phyloP scores from a whole-genome alignment of 2,329 filamentous ascomycete genomes.

The Aspergillus bombycis region DNA sequence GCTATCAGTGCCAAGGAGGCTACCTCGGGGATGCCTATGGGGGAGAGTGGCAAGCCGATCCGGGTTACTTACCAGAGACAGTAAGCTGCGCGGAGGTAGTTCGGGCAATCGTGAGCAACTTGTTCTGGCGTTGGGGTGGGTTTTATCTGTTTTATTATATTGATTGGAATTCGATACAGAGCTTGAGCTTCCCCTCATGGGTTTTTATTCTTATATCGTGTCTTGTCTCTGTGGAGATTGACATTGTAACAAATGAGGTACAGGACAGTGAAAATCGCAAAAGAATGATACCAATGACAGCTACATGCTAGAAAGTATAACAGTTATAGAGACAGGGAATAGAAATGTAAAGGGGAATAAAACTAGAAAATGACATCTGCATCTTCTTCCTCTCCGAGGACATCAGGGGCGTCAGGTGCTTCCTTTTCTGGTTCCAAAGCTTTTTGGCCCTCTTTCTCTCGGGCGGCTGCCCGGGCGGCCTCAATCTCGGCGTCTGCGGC shows the following conservation, averaged over 20 bases:
- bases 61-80: conserved; percentile 97
- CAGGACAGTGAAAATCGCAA: conserved; percentile 7
- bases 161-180: conserved; percentile 9
- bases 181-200: neutral
- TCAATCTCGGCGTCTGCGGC: conserved; percentile 75
- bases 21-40: conserved; percentile 81
- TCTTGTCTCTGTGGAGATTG: neutral
- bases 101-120: conserved; percentile 18
- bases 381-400: conserved; percentile 76
- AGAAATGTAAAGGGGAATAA: conserved; percentile 13
- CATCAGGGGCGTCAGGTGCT: conserved; percentile 61
- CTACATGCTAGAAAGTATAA: conserved; percentile 26
- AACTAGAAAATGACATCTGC: conserved; percentile 81
- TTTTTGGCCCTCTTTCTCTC: conserved; percentile 28
- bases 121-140: conserved; percentile 36
- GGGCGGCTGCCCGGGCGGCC: conserved; percentile 52
- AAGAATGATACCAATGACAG: conserved; percentile 16
- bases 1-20: conserved; percentile 94
- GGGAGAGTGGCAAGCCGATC: conserved; percentile 73
- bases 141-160: conserved; percentile 11
- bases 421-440: conserved; percentile 47
- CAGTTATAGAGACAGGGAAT: conserved; percentile 21
- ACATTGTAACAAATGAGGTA: conserved; percentile 4
- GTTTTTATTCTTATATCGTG: neutral
- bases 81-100: conserved; percentile 48